phyloP scores from a whole-genome alignment of 768 basidiomycete species.

The Tylopilus cervinicoccineus region DNA sequence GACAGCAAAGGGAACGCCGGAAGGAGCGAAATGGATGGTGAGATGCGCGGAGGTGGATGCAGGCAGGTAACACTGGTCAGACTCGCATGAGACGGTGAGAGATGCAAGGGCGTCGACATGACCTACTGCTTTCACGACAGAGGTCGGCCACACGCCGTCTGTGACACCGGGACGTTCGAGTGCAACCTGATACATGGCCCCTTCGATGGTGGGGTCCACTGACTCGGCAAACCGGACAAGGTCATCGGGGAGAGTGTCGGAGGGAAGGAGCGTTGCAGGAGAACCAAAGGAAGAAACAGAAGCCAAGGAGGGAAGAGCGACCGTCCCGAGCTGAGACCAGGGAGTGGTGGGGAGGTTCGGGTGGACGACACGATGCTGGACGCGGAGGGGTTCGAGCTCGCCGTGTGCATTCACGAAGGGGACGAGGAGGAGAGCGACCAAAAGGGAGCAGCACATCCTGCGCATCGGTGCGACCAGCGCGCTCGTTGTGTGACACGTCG shows the following conservation, averaged over 20 bases:
- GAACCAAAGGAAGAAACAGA: conserved; percentile 36
- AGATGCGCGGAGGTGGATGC: conserved; percentile 51
- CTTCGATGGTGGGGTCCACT: conserved; percentile 36
- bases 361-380: conserved; percentile 32
- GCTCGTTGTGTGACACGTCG: conserved; percentile 6
- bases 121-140: conserved; percentile 40
- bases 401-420: conserved; percentile 10
- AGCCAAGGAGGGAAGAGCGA: conserved; percentile 19
- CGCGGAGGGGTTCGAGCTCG: conserved; percentile 9
- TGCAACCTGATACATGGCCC: conserved; percentile 69
- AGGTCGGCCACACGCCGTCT: conserved; percentile 32
- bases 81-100: conserved; percentile 12
- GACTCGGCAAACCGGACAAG: conserved; percentile 41
- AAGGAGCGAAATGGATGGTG: conserved; percentile 48
- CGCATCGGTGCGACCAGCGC: neutral
- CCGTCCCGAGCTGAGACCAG: conserved; percentile 26
- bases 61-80: conserved; percentile 63
- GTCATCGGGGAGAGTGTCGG: conserved; percentile 44
- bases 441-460: conserved; percentile 6
- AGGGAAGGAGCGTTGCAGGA: conserved; percentile 34
- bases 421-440: conserved; percentile 13
- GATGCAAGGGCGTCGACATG: conserved; percentile 46
- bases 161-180: conserved; percentile 45
- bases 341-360: conserved; percentile 24
- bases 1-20: conserved; percentile 53